phyloP scores from a whole-genome alignment of 2,329 filamentous ascomycete species.

The Celoporthe dispersa region DNA sequence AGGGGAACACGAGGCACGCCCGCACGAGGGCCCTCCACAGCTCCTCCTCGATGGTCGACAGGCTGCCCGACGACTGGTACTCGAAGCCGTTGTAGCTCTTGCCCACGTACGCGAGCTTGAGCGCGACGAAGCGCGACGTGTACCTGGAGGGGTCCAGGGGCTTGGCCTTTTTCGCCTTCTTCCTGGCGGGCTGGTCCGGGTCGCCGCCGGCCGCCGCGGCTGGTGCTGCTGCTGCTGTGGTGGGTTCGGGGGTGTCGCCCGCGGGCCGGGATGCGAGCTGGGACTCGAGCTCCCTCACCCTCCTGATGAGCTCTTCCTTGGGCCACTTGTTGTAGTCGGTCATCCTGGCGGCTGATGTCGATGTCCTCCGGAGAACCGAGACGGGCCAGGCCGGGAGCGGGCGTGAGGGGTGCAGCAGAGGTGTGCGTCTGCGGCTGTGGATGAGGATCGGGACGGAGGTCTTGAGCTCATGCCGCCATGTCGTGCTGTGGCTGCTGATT shows the following conservation, averaged over 20 bases:
- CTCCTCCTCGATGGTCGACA: conserved; percentile 89
- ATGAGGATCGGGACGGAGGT: background rate
- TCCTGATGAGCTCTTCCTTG: conserved; percentile 68
- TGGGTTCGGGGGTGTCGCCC: background rate
- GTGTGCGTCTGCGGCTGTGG: background rate
- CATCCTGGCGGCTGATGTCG: conserved; percentile 24
- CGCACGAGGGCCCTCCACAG: conserved; percentile 89
- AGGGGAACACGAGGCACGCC: conserved; percentile 69
- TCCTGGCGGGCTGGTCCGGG: conserved; percentile 17
- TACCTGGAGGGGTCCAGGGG: conserved; percentile 81
- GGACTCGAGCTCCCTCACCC: conserved; percentile 69
- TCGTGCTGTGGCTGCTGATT: conserved; percentile 1
- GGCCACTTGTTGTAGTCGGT: conserved; percentile 68
- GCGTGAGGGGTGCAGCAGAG: background rate
- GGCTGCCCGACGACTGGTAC: conserved; percentile 72
- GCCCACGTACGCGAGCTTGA: conserved; percentile 94
- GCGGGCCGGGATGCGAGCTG: conserved; percentile 57
- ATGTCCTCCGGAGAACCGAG: background rate
- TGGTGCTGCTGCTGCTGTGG: background rate
- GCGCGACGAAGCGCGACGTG: conserved; percentile 79
- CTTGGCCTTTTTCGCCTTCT: conserved; percentile 44
- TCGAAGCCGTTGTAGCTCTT: conserved; percentile 93
- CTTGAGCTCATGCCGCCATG: conserved; percentile 26
- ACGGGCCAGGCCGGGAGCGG: conserved; percentile 4
- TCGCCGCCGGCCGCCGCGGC: background rate